Base-by-base conservation (phyloP, 2,329 filamentous ascomycete species). In the Alternaria metachromatica region DNA sequence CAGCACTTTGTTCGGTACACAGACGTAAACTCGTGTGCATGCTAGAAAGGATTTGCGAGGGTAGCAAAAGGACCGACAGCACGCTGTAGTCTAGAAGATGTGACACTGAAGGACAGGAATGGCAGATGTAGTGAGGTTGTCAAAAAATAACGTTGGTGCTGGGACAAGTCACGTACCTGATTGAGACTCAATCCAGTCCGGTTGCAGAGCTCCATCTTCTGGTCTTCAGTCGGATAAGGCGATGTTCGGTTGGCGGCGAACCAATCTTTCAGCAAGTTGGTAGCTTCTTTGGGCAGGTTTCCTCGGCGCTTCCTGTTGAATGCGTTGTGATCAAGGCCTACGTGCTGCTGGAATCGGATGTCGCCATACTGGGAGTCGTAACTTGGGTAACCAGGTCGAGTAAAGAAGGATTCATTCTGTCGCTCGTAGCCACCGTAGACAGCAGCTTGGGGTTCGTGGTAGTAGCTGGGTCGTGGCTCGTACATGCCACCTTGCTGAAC, bases 201-300 rank as follows among this genome's bases (percentile, higher is more conserved):
- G 50, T 87, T 86, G 85, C 94, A 93, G 51, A 97, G 85, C 63
- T 92, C 88, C 75, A 94, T 88, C 80, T 97, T 96, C 81, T 96
- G 91, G 66, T 96, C 92, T 78, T 96, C 92, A 5, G 89, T 94
- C 2, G 93, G 93, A 76, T 97, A 97, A 0, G 93, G 93, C 74
- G 96, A 93, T 10, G 70, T 64, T 18, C 72, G 59, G 58, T 79
- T 74, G 26, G 67, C 64, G 4, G 55, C n/a, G 69, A 96, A 94
- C 94, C 94, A 97, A 0, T 87, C 84, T 58, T 92, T 88, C 44
- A 97, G 84, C 69, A 92, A 90, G 76, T 94, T 92, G 0, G 93
- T 97, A 0, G 93, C 92, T 58, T 94, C 91, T 76, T 96, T 96
- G n/a, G 94, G 94, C 4, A 97, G 84, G 74, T 97, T 97, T 2